Conservation (phyloP, 225 moss, liverwort and hornwort genomes). For the Sphagnum contortum region DNA sequence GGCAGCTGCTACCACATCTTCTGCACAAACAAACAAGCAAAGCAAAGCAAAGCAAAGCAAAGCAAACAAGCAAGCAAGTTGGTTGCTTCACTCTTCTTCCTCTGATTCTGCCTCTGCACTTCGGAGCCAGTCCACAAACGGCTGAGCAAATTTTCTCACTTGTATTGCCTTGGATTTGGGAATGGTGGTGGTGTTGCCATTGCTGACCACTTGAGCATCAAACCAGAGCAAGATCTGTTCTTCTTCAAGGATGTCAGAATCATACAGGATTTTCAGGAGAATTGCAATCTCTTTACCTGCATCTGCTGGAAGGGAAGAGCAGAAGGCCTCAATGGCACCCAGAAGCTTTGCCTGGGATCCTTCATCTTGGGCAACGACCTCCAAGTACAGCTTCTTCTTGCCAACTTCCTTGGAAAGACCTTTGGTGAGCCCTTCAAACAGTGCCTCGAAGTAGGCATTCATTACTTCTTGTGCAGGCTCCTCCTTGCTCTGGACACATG, state of each 20-base stretch:
- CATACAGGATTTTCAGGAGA: slow-evolving; percentile 72
- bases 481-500: slow-evolving; percentile 30
- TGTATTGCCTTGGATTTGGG: slow-evolving; percentile 14
- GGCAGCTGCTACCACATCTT: too few relatives aligned
- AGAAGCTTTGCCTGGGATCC: slow-evolving; percentile 49
- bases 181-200: slow-evolving; percentile 9
- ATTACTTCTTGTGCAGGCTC: slow-evolving; percentile 46
- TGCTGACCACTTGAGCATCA: slow-evolving; percentile 23
- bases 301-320: slow-evolving; percentile 46
- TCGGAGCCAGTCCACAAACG: slow-evolving; percentile 83
- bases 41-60: too few relatives aligned
- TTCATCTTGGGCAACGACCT: slow-evolving; percentile 50
- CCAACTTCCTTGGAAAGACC: slow-evolving; percentile 80
- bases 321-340: slow-evolving; percentile 48
- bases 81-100: slow-evolving; percentile 13
- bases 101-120: slow-evolving; percentile 85
- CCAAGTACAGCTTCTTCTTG: slow-evolving; percentile 49
- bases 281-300: slow-evolving; percentile 89
- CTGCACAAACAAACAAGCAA: too few relatives aligned
- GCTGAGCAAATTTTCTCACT: slow-evolving; percentile 59
- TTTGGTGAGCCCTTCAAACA: slow-evolving; percentile 73
- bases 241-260: slow-evolving; percentile 85
- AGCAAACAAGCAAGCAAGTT: too few relatives aligned
- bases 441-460: slow-evolving; percentile 67
- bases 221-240: slow-evolving; percentile 88